Conservation (phyloP, 1,284 basidiomycete species). For the Apiotrichum brassicae region DNA sequence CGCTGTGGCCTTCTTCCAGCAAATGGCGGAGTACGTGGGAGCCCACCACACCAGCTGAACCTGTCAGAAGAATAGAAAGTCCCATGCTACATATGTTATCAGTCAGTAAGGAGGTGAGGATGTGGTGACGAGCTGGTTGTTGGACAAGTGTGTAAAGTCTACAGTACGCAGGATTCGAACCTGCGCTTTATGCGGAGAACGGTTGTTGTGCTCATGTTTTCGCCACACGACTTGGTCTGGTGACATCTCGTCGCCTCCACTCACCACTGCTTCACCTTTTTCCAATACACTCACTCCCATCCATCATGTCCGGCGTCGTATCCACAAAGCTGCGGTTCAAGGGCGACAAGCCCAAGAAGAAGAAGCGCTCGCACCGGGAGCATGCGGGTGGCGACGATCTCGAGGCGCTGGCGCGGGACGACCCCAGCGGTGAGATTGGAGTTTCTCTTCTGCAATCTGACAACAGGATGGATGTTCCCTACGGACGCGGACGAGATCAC, state of each 20-base stretch:
- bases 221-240: background rate
- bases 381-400: constrained; percentile 25
- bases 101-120: too few relatives aligned
- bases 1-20: constrained; percentile 27
- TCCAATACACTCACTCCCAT: background rate
- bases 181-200: too few relatives aligned
- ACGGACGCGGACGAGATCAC: constrained; percentile 41
- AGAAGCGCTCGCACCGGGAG: constrained; percentile 46
- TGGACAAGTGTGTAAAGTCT: too few relatives aligned
- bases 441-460: background rate
- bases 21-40: constrained; percentile 21
- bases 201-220: too few relatives aligned
- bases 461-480: constrained; percentile 48
- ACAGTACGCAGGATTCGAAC: too few relatives aligned
- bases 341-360: constrained; percentile 50
- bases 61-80: constrained; percentile 45
- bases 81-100: too few relatives aligned
- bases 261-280: background rate
- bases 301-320: constrained; percentile 25
- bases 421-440: constrained; percentile 34
- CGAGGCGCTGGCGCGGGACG: constrained; percentile 35
- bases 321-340: constrained; percentile 50
- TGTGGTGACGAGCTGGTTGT: too few relatives aligned
- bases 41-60: constrained; percentile 37
- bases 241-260: background rate